These are phyloP conservation scores for Fusarium subglutinans DNA, from an alignment of 2,329 filamentous ascomycete genomes.

Conservation along the genomic window DNA sequence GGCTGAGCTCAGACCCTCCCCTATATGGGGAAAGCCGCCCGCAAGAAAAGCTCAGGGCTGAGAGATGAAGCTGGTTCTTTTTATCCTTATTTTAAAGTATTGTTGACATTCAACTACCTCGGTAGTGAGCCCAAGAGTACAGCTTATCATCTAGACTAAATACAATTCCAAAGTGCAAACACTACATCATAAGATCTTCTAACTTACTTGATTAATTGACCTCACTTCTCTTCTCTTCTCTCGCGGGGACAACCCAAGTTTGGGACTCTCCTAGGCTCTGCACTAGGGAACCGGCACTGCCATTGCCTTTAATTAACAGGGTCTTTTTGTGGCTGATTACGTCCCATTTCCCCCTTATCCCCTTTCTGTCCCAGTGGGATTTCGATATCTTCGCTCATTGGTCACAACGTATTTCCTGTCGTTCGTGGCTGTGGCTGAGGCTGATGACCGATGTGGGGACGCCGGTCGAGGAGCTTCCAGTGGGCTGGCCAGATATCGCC, in stretches of 20 bases:
- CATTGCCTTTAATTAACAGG: conserved; percentile 29
- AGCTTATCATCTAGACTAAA: background rate
- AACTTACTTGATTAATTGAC: background rate
- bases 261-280: background rate
- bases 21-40: conserved; percentile 22
- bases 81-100: background rate
- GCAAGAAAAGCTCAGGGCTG: background rate
- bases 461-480: conserved; percentile 26
- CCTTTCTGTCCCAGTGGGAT: background rate
- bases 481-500: conserved; percentile 33
- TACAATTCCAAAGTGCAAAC: fast-evolving
- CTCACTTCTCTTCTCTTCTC: background rate
- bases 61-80: background rate
- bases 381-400: background rate
- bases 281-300: conserved; percentile 14
- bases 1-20: conserved; percentile 39
- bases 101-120: fast-evolving
- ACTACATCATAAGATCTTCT: background rate
- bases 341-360: conserved; percentile 20
- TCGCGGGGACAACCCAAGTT: background rate
- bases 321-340: conserved; percentile 39
- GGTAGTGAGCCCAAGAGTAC: background rate
- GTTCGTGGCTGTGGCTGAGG: conserved; percentile 17
- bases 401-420: conserved; percentile 2
- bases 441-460: conserved; percentile 6